Evolutionary conservation across 192 early-diverging fungal genomes (phyloP).

Genomic region (Podila horticola): DNA sequence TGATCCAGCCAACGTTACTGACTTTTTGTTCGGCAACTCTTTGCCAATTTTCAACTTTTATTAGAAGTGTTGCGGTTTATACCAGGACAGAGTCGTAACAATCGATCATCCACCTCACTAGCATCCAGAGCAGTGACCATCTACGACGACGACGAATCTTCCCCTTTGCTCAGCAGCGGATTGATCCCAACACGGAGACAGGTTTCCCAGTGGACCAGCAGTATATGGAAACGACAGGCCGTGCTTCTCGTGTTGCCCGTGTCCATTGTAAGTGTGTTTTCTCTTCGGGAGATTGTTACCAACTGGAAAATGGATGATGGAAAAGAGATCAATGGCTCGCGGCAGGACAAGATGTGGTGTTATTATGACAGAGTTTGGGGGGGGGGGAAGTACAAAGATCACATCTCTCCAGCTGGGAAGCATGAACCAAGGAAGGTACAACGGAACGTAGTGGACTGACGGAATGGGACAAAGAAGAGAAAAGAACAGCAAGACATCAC

Average conservation of each 20-base stretch:
- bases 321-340: neutral
- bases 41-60: neutral
- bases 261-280: conserved; percentile 29
- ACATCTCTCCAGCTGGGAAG: too few species aligned
- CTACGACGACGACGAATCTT: conserved; percentile 48
- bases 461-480: too few species aligned
- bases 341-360: too few species aligned
- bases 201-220: conserved; percentile 49
- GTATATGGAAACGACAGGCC: conserved; percentile 48
- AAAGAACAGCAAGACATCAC: too few species aligned
- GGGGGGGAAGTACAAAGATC: too few species aligned
- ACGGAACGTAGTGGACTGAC: too few species aligned
- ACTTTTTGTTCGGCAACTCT: neutral
- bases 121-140: conserved; percentile 51
- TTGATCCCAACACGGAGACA: conserved; percentile 45
- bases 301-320: neutral
- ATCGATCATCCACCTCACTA: conserved; percentile 44
- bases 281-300: neutral
- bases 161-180: conserved; percentile 29
- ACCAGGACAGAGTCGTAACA: conserved; percentile 36
- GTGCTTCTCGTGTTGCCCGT: conserved; percentile 46
- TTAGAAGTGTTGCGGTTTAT: conserved; percentile 42
- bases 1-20: neutral
- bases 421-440: too few species aligned
- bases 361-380: too few species aligned